Base-by-base conservation (phyloP, 1,284 basidiomycete species). In the Malassezia japonica region DNA sequence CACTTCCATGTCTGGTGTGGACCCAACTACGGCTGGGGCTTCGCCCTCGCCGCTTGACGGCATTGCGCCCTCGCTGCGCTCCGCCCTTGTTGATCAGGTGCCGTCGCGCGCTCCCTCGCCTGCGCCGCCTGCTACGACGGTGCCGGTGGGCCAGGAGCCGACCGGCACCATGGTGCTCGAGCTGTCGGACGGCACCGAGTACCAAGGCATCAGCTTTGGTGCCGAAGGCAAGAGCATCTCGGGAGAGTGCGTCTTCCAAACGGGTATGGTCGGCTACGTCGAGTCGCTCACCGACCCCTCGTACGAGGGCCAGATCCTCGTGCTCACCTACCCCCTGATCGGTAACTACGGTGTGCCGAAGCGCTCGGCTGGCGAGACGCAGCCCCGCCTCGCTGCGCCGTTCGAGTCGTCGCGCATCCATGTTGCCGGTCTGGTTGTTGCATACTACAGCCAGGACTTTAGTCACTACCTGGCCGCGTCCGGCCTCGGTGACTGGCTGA, bases 231-330 rank as follows among this genome's bases (percentile, higher is more conserved):
- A 89, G 78, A 91, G 87, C 74, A 79, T 95, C 44, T 81, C 90
- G 18, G 94, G 94, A 65, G 94, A 99, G 81, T 96, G 92, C 74
- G 94, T 99, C 72, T 99, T 99, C 78, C 92, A 96, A 78, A 99
- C 94, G 48, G 92, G 92, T 94, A 71, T 99, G 92, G 90, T 98
- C 57, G 94, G 94, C 39, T 98, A 98, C 76, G 91, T 90, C 55
- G 94, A 98, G 74, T 96, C 94, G 15, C 78, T 98, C 60, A 99
- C 94, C 43, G 94, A 98, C 75, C 94, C 94, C 15, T 98, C 94
- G 2, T 99, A 98, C 77, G 85, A 92, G 74, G 90, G 90, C 44
- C 94, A 98, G 76, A 98, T 99, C 70, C 83, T 99, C 55, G 84
- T 98, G 56, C 80, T 98, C 62, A 98, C 94, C 5, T 98, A 95